Conservation (phyloP, 192 early-diverging fungal species). For the Podila minutissima region DNA sequence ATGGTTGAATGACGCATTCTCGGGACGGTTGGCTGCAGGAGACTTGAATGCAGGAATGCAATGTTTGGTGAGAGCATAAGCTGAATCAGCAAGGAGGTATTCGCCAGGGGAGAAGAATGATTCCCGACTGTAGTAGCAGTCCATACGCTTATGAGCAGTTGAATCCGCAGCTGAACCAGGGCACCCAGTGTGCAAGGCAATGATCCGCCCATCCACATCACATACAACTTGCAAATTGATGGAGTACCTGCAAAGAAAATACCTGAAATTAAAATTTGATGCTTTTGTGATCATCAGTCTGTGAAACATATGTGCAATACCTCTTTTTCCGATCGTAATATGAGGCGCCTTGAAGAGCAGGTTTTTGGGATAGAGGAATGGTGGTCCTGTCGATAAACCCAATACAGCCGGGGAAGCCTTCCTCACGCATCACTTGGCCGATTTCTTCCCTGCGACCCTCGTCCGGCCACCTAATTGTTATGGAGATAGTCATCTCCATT, state of each 20-base stretch:
- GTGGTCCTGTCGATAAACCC: constrained; percentile 17
- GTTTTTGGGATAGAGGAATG: constrained; percentile 4
- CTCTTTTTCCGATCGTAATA: constrained; percentile 8
- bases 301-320: neutral
- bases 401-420: constrained; percentile 18
- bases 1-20: constrained; percentile 5
- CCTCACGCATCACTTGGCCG: constrained; percentile 6
- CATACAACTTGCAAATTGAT: constrained; percentile 6
- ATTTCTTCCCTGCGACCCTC: neutral
- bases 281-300: too few relatives aligned
- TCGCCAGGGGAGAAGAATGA: constrained; percentile 5
- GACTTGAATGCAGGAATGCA: constrained; percentile 11
- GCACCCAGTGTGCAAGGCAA: constrained; percentile 4
- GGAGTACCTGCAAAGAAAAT: constrained; percentile 7
- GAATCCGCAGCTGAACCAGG: too few relatives aligned
- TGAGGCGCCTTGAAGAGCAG: neutral
- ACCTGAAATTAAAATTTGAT: too few relatives aligned
- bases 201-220: constrained; percentile 11
- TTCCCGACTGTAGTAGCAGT: neutral
- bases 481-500: too few relatives aligned
- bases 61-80: neutral
- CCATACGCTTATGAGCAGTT: constrained; percentile 2
- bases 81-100: constrained; percentile 12
- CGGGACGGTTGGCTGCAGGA: neutral
- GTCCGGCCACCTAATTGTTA: constrained; percentile 2